These are phyloP conservation scores for Arthroderma sp. DNA, from an alignment of 2,329 filamentous ascomycete genomes.

Conservation along the genomic window DNA sequence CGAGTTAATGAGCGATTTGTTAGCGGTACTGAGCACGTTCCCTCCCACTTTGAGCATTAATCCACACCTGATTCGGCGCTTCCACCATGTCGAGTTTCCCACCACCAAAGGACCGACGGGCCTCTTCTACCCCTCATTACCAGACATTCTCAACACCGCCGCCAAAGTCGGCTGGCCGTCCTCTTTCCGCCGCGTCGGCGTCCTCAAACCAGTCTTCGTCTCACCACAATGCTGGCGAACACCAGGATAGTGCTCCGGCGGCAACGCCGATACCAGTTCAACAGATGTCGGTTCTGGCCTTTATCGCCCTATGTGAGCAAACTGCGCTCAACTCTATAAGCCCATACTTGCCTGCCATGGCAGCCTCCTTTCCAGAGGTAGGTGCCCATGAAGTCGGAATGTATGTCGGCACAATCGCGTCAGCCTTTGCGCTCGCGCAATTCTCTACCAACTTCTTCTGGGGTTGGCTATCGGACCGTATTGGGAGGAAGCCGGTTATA, in stretches of 20 bases:
- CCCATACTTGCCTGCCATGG: constrained; percentile 90
- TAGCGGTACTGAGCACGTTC: not conserved
- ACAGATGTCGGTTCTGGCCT: constrained; percentile 72
- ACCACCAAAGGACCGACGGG: constrained; percentile 6
- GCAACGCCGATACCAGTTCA: constrained; percentile 65
- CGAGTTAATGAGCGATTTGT: not conserved
- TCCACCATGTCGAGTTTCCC: not conserved
- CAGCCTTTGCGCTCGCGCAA: constrained; percentile 83
- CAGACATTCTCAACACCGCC: constrained; percentile 39
- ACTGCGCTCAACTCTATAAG: constrained; percentile 94
- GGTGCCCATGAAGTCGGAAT: constrained; percentile 59
- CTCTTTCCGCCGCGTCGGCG: constrained; percentile 32
- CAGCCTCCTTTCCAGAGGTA: constrained; percentile 70
- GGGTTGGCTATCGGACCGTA: constrained; percentile 69
- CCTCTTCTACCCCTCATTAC: constrained; percentile 31
- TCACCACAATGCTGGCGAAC: not conserved
- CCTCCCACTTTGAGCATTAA: not conserved
- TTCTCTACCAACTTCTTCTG: constrained; percentile 85
- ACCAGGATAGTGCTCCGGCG: not conserved
- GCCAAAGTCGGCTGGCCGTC: constrained; percentile 36
- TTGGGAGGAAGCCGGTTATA: constrained; percentile 73
- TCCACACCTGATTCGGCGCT: not conserved
- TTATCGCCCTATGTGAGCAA: constrained; percentile 86
- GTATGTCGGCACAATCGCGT: constrained; percentile 83
- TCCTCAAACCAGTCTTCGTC: constrained; percentile 21